Evolutionary conservation across 345 rosid species (phyloP).

Genomic region (Arabidopsis thaliana): DNA sequence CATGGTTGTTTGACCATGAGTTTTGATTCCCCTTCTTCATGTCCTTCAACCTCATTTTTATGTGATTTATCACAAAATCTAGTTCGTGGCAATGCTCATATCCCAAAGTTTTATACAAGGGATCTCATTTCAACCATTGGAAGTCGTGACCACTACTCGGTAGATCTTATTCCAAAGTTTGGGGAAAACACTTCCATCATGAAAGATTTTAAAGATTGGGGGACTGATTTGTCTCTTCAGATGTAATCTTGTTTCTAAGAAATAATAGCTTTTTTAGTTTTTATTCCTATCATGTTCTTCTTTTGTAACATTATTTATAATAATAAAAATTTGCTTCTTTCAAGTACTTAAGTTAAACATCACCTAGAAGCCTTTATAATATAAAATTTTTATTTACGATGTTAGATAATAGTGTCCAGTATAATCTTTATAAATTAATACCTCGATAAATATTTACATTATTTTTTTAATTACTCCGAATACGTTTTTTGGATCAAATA

Average conservation of each 20-base stretch:
- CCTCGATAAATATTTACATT: neutral
- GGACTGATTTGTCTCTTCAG: conserved; percentile 29
- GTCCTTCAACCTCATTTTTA: conserved; percentile 23
- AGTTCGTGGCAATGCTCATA: conserved; percentile 5
- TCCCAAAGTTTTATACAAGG: conserved; percentile 28
- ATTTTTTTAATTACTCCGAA: too few species aligned
- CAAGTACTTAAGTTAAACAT: neutral
- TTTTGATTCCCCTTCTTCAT: neutral
- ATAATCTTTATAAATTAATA: too few species aligned
- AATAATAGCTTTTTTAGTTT: neutral
- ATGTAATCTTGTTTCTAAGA: conserved; percentile 12
- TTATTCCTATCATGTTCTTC: neutral
- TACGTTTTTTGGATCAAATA: too few species aligned
- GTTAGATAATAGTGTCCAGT: too few species aligned
- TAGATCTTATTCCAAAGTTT: neutral
- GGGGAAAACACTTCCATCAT: neutral
- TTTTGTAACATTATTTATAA: conserved; percentile 20
- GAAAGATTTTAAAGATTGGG: conserved; percentile 9
- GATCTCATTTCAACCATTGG: conserved; percentile 42
- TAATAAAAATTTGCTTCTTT: neutral
- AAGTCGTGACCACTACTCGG: conserved; percentile 1
- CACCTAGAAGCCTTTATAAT: neutral
- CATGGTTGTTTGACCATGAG: conserved; percentile 32
- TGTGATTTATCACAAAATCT: conserved; percentile 2
- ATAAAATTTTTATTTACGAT: neutral